Percentiles rank a stretch among this genome's conserved stretches.
Evolutionary conservation across 225 moss, liverwort and hornwort species (phyloP).

Genomic region (Marchantia polymorpha): DNA sequence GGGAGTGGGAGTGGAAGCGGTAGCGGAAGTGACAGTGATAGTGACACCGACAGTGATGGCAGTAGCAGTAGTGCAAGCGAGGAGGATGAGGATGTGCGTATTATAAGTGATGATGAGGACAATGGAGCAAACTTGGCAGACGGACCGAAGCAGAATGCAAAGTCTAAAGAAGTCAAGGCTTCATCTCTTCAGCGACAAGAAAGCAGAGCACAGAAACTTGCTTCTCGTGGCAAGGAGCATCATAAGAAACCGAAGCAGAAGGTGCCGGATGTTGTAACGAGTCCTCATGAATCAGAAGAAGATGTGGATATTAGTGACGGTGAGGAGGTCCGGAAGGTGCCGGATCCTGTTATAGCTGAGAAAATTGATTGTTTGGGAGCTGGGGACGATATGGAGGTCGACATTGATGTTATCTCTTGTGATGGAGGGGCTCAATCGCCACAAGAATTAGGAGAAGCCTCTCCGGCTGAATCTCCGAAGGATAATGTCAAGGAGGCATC

Average conservation of each 20-base stretch:
- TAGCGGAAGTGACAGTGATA: conserved; percentile 82
- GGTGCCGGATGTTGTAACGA: conserved; percentile 47
- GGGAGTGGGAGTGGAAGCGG: conserved; percentile 68
- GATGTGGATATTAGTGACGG: conserved; percentile 72
- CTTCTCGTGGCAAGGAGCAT: conserved; percentile 57
- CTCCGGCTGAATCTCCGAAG: conserved; percentile 51
- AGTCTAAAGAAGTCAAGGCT: conserved; percentile 56
- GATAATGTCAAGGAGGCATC: conserved; percentile 37
- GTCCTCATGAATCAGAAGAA: conserved; percentile 53
- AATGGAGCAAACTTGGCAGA: conserved; percentile 38
- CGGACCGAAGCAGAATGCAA: conserved; percentile 50
- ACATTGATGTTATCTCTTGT: conserved; percentile 82
- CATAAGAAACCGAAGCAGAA: conserved; percentile 57
- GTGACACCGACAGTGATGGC: conserved; percentile 82
- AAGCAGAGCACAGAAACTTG: conserved; percentile 35
- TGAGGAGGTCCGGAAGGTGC: conserved; percentile 36
- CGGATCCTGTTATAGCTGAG: conserved; percentile 38
- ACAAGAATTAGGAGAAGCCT: conserved; percentile 43
- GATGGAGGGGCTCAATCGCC: conserved; percentile 66
- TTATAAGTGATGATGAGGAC: conserved; percentile 86
- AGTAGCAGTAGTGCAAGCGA: conserved; percentile 86
- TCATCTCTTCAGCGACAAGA: conserved; percentile 32
- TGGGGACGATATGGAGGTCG: conserved; percentile 57
- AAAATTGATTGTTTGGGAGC: conserved; percentile 41
- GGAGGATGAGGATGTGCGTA: conserved; percentile 97